Evolutionary conservation across 2,329 filamentous ascomycete genomes (phyloP), one percentile per base, ranked within the genome.

Genomic region (Aspergillus cejpii): DNA sequence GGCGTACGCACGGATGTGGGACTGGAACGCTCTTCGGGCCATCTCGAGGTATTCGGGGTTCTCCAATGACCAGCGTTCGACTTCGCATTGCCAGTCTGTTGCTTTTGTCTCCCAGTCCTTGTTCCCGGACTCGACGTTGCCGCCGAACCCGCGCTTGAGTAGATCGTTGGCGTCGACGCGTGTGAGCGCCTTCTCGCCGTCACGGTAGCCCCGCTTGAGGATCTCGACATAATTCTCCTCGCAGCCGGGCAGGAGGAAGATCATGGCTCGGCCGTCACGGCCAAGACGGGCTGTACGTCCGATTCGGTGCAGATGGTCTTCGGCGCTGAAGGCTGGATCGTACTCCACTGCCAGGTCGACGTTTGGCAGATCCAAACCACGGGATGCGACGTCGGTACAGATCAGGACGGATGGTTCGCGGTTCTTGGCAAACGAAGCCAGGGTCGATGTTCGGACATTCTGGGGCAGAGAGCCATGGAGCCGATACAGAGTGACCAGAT

Each of bases 261-360:
- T 81, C 8, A 87, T 77, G 0, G 92, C 89, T 44, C 90, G 83
- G 21, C 92, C 92, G 8, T 91, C 79, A 5, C 87, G 84, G 12
- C 92, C 92, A 1, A 94, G 87, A 74, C 92, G 87, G 3, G 92
- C 92, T 8, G 92, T 98, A 65, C 92, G 85, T 43, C 92, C 92
- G 44, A 97, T 87, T 44, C 92, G 84, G 70, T 98, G 92, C 6
- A 96, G 78, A 65, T 98, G 92, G 65, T 98, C 92, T 49, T 90
- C 86, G 19, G 88, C 83, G 62, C 85, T 88, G 68, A 97, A 97
- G 2, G 92, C 87, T 0, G 92, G 90, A 62, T 98, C 92, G 63
- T 95, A 97, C 65, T 98, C 92, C 45, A 98, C 79, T 39, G 98
- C 89, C 15, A 96, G 76, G 64, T 98, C 92, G 41, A 98, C 87